Conservation (phyloP, 1,284 basidiomycete genomes). For the Schizophyllum amplum region DNA sequence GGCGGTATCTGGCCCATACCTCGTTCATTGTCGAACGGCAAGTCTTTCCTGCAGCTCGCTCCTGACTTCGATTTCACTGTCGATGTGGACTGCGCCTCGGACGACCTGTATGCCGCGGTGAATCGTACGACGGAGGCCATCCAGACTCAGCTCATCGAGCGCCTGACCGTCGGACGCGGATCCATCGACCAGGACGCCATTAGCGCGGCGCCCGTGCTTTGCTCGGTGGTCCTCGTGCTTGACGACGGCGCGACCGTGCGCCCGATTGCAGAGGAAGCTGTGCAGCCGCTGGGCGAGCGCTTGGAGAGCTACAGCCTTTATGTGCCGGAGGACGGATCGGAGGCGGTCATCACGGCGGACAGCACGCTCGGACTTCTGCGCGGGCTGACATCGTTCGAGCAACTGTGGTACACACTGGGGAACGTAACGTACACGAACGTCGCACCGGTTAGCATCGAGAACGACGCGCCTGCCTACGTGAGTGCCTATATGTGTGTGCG, state of each 20-base stretch:
- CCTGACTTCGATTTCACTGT: slow-evolving; percentile 32
- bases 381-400: slow-evolving; percentile 77
- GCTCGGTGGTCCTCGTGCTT: slow-evolving; percentile 35
- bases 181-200: slow-evolving; percentile 28
- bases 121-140: slow-evolving; percentile 30
- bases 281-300: slow-evolving; percentile 41
- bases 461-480: slow-evolving; percentile 61
- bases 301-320: slow-evolving; percentile 62
- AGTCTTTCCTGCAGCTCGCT: slow-evolving; percentile 24
- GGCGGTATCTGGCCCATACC: slow-evolving; percentile 31
- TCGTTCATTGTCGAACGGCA: slow-evolving; percentile 20
- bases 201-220: slow-evolving; percentile 19
- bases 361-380: slow-evolving; percentile 73
- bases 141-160: slow-evolving; percentile 32
- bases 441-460: slow-evolving; percentile 48
- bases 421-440: slow-evolving; percentile 46
- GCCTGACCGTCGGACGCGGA: slow-evolving; percentile 44
- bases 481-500: slow-evolving; percentile 16
- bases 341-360: slow-evolving; percentile 57
- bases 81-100: slow-evolving; percentile 25
- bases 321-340: slow-evolving; percentile 52
- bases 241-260: slow-evolving; percentile 20
- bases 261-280: slow-evolving; percentile 47
- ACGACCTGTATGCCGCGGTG: slow-evolving; percentile 40
- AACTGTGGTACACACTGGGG: slow-evolving; percentile 60